Base-by-base conservation (phyloP, 1,139 yeast genomes). In the Saccharomyces uvarum region DNA sequence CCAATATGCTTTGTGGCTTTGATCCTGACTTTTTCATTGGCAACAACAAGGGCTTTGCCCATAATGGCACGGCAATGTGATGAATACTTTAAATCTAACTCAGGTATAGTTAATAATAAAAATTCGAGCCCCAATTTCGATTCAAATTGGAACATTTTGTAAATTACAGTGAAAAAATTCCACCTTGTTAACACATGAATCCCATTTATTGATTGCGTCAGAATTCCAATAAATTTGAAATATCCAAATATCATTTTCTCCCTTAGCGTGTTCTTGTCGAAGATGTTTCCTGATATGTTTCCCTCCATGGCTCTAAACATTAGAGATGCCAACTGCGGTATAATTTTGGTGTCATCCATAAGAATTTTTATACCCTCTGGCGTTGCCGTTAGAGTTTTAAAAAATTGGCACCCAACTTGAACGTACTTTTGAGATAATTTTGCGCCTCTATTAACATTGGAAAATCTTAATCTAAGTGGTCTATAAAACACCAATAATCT, bases 291-390 rank as follows among this genome's bases (percentile, higher is more conserved):
- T 4, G 79, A 73, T 0, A 93, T 84, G 4, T 80, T 74, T 2
- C 70, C 70, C 47, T 69, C 72, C 65, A 70, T 66, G 11, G 70
- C 77, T 69, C 90, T 96, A 0, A 96, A 95, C 51, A 91, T 74
- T 49, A 95, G 82, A 62, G 91, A 97, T 0, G 96, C 88, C 54
- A 93, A 75, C 65, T 90, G 98, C 1, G 96, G 87, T 28, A 93
- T 68, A 7, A 91, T 76, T 68, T 91, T 91, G 65, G 86, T 88
- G 52, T 82, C 86, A 31, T 81, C 76, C 54, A 61, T 65, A 27
- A 93, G 73, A 59, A 86, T 84, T 57, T 77, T 79, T 42, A 81
- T 75, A 1, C 98, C 98, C 56, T 80, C 86, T 0, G 73, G 69
- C 14, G 82, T 83, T 4, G 80, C 75, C 3, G 88, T 71, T n/a